phyloP scores from a whole-genome alignment of 495 filamentous ascomycete genomes.

The Neurospora sp. region DNA sequence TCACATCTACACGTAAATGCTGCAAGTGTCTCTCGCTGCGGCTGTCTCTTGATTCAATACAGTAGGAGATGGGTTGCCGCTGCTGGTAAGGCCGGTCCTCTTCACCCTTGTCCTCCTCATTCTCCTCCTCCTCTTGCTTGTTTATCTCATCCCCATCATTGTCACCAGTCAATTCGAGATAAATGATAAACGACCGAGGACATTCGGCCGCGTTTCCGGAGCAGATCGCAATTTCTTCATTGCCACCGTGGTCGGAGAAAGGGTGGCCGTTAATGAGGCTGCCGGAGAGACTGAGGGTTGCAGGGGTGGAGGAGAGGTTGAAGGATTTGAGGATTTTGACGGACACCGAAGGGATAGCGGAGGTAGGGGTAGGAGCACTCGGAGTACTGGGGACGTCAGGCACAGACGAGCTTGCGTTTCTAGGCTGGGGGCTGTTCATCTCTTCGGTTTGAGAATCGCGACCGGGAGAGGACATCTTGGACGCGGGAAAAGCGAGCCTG shows the following conservation, averaged over 20 bases:
- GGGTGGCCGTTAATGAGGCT: background rate
- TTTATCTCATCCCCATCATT: background rate
- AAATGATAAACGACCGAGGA: background rate
- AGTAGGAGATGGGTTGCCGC: too few relatives aligned
- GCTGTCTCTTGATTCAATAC: too few relatives aligned
- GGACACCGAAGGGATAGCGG: background rate
- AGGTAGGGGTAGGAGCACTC: background rate
- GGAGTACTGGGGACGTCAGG: background rate
- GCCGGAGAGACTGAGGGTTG: background rate
- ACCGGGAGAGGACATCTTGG: background rate
- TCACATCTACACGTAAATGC: too few relatives aligned
- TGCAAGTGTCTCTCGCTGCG: too few relatives aligned
- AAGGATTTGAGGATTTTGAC: background rate
- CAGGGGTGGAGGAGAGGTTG: background rate
- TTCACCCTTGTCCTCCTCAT: background rate
- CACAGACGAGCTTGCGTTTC: background rate
- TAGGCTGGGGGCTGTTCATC: background rate
- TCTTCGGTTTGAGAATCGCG: too few relatives aligned
- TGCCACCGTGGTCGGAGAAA: rapidly evolving
- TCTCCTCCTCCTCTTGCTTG: background rate
- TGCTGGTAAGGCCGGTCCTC: too few relatives aligned
- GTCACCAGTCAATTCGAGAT: background rate
- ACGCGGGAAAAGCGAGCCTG: background rate
- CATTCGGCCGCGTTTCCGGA: background rate
- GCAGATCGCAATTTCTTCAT: background rate